Base-by-base conservation (phyloP, 2,329 filamentous ascomycete genomes). In the Ophiostoma ips region DNA sequence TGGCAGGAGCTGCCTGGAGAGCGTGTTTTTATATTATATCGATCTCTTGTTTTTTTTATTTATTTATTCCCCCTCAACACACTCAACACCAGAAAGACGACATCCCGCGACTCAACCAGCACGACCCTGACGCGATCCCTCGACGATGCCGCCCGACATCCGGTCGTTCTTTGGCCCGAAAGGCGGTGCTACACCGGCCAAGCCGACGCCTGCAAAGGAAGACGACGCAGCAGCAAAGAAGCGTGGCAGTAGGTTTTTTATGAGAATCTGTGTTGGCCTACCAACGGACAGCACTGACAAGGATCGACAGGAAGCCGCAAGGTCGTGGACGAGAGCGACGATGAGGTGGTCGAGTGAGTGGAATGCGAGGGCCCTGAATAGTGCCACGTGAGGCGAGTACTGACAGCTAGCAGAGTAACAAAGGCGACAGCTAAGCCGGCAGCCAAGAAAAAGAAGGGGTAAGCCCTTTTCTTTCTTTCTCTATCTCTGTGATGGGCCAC, bases 131-230 rank as follows among this genome's bases (percentile, higher is more conserved):
- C 24, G 24, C 24, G 24, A 28, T 4, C n/a, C 24, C 24, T 28
- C 24, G 8, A 33, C 43, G 24, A 31, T 58, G 41, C 86, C 86
- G 83, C 75, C 73, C 48, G 83, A 87, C 66, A 87, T 87, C 56
- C 72, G 83, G 58, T 82, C 68, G 61, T 87, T 87, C 65, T 87
- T 87, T 68, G 80, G 81, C 50, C 78, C 78, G 53, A 81, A 81
- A 60, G 71, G 71, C 59, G 68, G 51, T 18, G 50, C 50, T 28
- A 33, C 68, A 49, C 63, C 67, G 18, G 66, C 65, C 53, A 60
- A 66, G 50, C 53, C 65, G 65, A 55, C 54, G 3, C 53, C 64
- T 64, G 54, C 64, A 65, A 56, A 68, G 72, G 62, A 69, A 30
- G 49, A 54, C 9, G 34, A 45, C n/a, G 52, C 58, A 8, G 54